A percentile compares a stretch with the other conserved stretches of the same genome.
These are phyloP conservation scores for Myxozyma geophila DNA, from an alignment of 805 yeast genomes.

Conservation along the genomic window DNA sequence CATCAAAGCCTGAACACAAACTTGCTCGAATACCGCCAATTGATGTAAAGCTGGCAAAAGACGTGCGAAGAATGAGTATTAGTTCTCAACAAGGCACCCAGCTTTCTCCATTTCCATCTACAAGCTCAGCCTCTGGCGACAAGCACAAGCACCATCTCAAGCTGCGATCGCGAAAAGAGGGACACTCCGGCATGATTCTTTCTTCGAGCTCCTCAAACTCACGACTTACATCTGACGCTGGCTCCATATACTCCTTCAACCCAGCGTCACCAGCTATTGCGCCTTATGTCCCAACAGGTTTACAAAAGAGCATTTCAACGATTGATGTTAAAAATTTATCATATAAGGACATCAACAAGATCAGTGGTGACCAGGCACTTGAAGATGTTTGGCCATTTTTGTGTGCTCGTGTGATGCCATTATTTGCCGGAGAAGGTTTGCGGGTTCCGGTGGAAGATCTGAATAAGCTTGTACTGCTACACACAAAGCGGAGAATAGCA, in stretches of 20 bases:
- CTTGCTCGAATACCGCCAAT: slow-evolving; percentile 17
- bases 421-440: slow-evolving; percentile 55
- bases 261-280: slow-evolving; percentile 45
- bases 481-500: slow-evolving; percentile 48
- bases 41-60: slow-evolving; percentile 16
- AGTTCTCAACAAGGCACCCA: slow-evolving; percentile 20
- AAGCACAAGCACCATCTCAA: slow-evolving; percentile 46
- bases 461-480: slow-evolving; percentile 53
- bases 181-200: slow-evolving; percentile 47
- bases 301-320: slow-evolving; percentile 42
- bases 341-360: slow-evolving; percentile 43
- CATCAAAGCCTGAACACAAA: slow-evolving; percentile 3
- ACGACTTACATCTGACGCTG: slow-evolving; percentile 48
- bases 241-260: slow-evolving; percentile 50
- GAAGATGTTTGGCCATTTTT: slow-evolving; percentile 59
- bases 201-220: slow-evolving; percentile 53
- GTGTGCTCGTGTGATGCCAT: slow-evolving; percentile 50
- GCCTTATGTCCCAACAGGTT: slow-evolving; percentile 30
- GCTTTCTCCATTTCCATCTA: slow-evolving; percentile 15
- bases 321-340: slow-evolving; percentile 38
- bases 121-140: slow-evolving; percentile 1
- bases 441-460: slow-evolving; percentile 62
- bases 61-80: slow-evolving; percentile 26
- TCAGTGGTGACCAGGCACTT: slow-evolving; percentile 44
- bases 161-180: slow-evolving; percentile 47